A percentile compares a stretch with the other conserved stretches of the same genome.
These are phyloP conservation scores for Emergomyces pasteurianus DNA, from an alignment of 2,329 filamentous ascomycete species.

Conservation along the genomic window DNA sequence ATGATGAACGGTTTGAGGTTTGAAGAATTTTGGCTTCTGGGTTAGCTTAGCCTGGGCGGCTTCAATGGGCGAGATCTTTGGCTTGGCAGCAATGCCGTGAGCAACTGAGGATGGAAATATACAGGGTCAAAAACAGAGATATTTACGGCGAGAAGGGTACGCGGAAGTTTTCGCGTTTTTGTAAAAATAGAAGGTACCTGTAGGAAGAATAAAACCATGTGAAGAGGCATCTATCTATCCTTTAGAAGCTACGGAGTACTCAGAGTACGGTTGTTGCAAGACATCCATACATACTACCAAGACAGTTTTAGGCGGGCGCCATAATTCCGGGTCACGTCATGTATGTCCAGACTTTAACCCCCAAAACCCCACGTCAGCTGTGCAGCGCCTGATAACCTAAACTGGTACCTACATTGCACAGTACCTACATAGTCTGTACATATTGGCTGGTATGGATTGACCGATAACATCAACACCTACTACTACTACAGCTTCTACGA, in stretches of 20 bases:
- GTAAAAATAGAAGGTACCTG: too few species aligned
- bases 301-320: too few species aligned
- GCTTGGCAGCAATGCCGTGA: not conserved
- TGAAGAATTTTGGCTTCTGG: too few species aligned
- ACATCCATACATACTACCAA: too few species aligned
- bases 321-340: not conserved
- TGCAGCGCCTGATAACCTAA: not conserved
- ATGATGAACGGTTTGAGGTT: not conserved
- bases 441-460: not conserved
- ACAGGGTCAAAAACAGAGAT: too few species aligned
- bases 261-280: not conserved
- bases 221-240: not conserved
- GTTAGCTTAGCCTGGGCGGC: not conserved
- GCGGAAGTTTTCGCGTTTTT: too few species aligned
- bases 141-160: too few species aligned
- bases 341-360: not conserved
- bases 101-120: too few species aligned
- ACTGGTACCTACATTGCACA: not conserved
- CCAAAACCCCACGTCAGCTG: not conserved
- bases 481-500: not conserved
- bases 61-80: not conserved
- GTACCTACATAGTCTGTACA: not conserved
- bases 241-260: too few species aligned
- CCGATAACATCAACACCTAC: too few species aligned
- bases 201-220: too few species aligned